A percentile compares a stretch with the other conserved stretches of the same genome.
These are phyloP conservation scores for Diplodia seriata DNA, from an alignment of 2,329 filamentous ascomycete species.

Conservation along the genomic window DNA sequence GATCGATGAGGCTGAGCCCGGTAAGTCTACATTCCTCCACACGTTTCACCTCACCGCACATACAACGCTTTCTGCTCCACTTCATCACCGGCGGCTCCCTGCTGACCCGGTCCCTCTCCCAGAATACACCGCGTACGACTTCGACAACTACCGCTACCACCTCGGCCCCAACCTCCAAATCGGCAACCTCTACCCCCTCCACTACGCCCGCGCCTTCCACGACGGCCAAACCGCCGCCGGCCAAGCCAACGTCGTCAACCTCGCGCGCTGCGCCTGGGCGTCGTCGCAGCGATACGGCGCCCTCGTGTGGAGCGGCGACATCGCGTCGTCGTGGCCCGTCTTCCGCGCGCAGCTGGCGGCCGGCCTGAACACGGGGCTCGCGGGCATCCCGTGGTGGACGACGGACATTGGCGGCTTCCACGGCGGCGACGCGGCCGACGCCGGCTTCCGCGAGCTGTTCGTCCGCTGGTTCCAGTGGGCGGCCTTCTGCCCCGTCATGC, in stretches of 20 bases:
- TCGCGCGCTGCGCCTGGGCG: conserved; percentile 64
- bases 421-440: conserved; percentile 64
- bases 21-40: not conserved
- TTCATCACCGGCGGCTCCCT: too few relatives aligned
- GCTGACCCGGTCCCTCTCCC: conserved; percentile 38
- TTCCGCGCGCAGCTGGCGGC: conserved; percentile 67
- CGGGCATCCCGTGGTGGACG: conserved; percentile 72
- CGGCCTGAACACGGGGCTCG: conserved; percentile 69
- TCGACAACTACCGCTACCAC: conserved; percentile 70
- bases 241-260: conserved; percentile 65
- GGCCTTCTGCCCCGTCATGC: conserved; percentile 70
- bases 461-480: conserved; percentile 75
- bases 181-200: conserved; percentile 66
- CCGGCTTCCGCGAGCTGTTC: conserved; percentile 67
- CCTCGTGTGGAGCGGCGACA: conserved; percentile 72
- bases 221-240: conserved; percentile 60
- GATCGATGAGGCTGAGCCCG: conserved; percentile 71
- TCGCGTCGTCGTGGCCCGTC: conserved; percentile 67
- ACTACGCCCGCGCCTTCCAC: conserved; percentile 66
- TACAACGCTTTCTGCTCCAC: not conserved
- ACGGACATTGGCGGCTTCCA: conserved; percentile 76
- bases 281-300: conserved; percentile 69
- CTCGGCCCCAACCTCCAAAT: conserved; percentile 61
- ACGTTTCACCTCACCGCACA: not conserved
- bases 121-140: conserved; percentile 70